Percentiles rank a stretch among this genome's conserved stretches.
phyloP scores from a whole-genome alignment of 2,329 filamentous ascomycete genomes.

The Verticillium albo-atrum region DNA sequence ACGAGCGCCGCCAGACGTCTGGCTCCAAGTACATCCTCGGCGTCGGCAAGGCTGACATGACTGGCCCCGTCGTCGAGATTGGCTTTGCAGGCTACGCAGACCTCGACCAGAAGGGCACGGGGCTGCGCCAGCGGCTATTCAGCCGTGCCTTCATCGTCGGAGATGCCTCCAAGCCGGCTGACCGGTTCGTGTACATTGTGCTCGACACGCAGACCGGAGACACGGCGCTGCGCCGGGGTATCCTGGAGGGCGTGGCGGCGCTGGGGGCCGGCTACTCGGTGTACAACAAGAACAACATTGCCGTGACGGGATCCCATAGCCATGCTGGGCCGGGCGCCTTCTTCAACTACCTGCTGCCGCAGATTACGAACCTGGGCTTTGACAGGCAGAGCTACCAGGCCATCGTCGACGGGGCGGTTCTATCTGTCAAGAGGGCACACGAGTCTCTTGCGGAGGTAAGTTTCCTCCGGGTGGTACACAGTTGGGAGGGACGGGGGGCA shows the following conservation, averaged over 20 bases:
- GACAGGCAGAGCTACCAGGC: slow-evolving; percentile 82
- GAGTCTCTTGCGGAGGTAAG: slow-evolving; percentile 54
- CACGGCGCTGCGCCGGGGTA: slow-evolving; percentile 82
- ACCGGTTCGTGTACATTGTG: slow-evolving; percentile 83
- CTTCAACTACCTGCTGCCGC: slow-evolving; percentile 90
- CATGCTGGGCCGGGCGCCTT: slow-evolving; percentile 89
- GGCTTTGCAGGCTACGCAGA: slow-evolving; percentile 92
- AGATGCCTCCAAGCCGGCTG: slow-evolving; percentile 56
- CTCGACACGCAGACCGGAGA: slow-evolving; percentile 86
- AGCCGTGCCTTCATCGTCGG: slow-evolving; percentile 87
- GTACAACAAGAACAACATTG: slow-evolving; percentile 78
- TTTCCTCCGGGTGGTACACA: neutral
- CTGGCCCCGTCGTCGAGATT: slow-evolving; percentile 79
- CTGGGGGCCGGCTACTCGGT: slow-evolving; percentile 69
- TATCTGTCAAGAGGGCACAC: slow-evolving; percentile 80
- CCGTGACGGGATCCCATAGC: slow-evolving; percentile 88
- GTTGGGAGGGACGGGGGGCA: too few relatives aligned
- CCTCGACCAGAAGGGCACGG: slow-evolving; percentile 74
- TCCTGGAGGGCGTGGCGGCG: slow-evolving; percentile 66
- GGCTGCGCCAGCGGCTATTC: slow-evolving; percentile 82
- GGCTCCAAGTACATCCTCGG: slow-evolving; percentile 47
- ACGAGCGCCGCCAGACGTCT: neutral
- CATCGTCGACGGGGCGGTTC: slow-evolving; percentile 78
- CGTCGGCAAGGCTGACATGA: slow-evolving; percentile 55
- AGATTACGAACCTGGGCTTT: slow-evolving; percentile 85